A percentile compares a stretch with the other conserved stretches of the same genome.
Evolutionary conservation across 2,329 filamentous ascomycete genomes (phyloP).

Genomic region (Colletotrichum plurivorum): DNA sequence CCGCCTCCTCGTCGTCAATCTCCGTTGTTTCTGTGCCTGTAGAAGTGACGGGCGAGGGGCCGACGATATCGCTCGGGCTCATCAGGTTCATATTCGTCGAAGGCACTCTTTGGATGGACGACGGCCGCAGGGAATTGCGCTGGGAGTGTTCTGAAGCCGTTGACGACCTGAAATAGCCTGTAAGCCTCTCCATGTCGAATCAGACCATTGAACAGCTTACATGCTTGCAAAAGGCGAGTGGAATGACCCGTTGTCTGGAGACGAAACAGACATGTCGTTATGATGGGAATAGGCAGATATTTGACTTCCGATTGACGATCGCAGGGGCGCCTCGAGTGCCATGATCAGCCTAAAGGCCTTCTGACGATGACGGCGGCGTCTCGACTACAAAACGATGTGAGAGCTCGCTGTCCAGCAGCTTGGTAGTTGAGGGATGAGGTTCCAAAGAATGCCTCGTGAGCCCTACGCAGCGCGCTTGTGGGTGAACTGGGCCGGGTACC

Average conservation of each 20-base stretch:
- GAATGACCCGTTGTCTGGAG: slow-evolving; percentile 65
- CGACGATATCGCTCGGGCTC: slow-evolving; percentile 79
- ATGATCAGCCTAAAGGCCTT: slow-evolving; percentile 54
- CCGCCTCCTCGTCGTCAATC: slow-evolving; percentile 82
- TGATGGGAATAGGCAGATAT: slow-evolving; percentile 67
- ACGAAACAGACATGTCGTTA: slow-evolving; percentile 68
- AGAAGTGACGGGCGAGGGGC: slow-evolving; percentile 87
- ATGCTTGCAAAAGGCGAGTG: slow-evolving; percentile 65
- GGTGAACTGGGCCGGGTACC: slow-evolving; percentile 8
- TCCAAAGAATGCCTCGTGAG: slow-evolving; percentile 45
- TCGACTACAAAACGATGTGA: not conserved
- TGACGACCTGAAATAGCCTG: slow-evolving; percentile 58
- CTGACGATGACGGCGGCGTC: slow-evolving; percentile 1
- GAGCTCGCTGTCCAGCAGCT: slow-evolving; percentile 13
- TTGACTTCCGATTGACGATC: slow-evolving; percentile 72
- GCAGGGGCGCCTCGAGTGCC: slow-evolving; percentile 74
- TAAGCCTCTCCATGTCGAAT: slow-evolving; percentile 11
- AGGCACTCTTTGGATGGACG: slow-evolving; percentile 62
- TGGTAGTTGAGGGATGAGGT: slow-evolving; percentile 8
- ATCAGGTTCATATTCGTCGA: slow-evolving; percentile 69
- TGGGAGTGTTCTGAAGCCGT: slow-evolving; percentile 53
- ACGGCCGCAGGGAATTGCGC: slow-evolving; percentile 65
- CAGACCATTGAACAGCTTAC: slow-evolving; percentile 55
- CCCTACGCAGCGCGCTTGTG: slow-evolving; percentile 38
- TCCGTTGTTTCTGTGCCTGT: slow-evolving; percentile 88